Evolutionary conservation across 106 monocot genomes (phyloP), one percentile per base, ranked within the genome.

Genomic region (Dendrobium huoshanense): DNA sequence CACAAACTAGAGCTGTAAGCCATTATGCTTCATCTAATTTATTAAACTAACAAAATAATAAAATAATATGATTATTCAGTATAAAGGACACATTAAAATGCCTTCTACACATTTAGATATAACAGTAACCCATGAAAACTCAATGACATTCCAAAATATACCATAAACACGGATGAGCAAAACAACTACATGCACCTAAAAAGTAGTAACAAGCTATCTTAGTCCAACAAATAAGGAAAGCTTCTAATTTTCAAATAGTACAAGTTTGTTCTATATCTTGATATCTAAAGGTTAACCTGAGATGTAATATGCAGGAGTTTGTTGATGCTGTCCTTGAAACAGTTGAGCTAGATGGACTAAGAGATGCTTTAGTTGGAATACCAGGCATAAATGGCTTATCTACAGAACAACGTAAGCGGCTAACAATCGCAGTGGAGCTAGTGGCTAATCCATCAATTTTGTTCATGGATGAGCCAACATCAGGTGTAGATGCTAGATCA

Each of bases 381-480:
- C 80, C 88, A 55, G 83, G 88, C 1, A 70, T 85, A 77, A 85
- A 75, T 78, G 88, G 88, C 67, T 56, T 88, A 75, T 85, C 88
- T 27, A 88, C 85, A 24, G 84, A 84, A 43, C 79, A 83, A 22
- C 31, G 83, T 59, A 83, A 79, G 16, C 78, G 79, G 11, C 79
- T 83, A 55, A 83, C 83, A 20, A 79, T 83, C 37, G 83, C 83
- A 11, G 72, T 83, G n/a, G 83, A 83, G 67, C 78, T 83, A 13
- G 79, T 83, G 20, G 43, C 83, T 9, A 83, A 83, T 42, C 83
- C 79, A 41, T 83, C 83, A 22, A 79, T 83, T 51, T 72, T 84
- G 42, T 74, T 84, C 70, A 79, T 84, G 84, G 84, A 84, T 58
- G 84, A 84, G 22, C 84, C 84, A 10, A 84, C 84, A 41, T 55